Percentiles rank a stretch among this genome's conserved stretches.
These are phyloP conservation scores for Fraxinus xanthoxyloides DNA, from an alignment of 305 asterid species.

Conservation along the genomic window DNA sequence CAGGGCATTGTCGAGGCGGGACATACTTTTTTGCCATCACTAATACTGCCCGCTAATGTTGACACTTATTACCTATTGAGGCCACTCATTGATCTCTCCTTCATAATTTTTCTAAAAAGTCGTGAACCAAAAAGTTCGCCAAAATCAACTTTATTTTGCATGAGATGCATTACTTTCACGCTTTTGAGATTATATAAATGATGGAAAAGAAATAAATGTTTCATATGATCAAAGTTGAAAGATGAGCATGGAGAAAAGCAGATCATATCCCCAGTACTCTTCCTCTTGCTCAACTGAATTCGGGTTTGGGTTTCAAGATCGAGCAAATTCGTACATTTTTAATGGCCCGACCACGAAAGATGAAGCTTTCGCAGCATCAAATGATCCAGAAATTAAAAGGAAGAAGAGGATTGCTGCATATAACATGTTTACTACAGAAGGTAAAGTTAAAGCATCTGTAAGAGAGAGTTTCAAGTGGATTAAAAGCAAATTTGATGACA, in stretches of 20 bases:
- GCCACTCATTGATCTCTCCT: not conserved
- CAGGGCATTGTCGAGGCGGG: no score
- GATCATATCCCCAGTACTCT: slow-evolving; percentile 60
- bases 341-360: slow-evolving; percentile 55
- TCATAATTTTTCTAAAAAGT: not conserved
- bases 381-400: slow-evolving; percentile 71
- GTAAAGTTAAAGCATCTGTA: slow-evolving; percentile 69
- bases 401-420: slow-evolving; percentile 76
- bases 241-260: slow-evolving; percentile 66
- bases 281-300: slow-evolving; percentile 35
- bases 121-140: not conserved
- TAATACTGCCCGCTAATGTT: not conserved
- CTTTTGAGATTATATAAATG: slow-evolving; percentile 24
- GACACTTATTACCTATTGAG: not conserved
- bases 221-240: slow-evolving; percentile 1
- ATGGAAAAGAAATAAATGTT: slow-evolving; percentile 8
- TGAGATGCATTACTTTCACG: slow-evolving; percentile 33
- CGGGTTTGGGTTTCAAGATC: slow-evolving; percentile 27
- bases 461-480: slow-evolving; percentile 81
- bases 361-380: slow-evolving; percentile 34
- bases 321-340: slow-evolving; percentile 44
- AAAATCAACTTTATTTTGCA: slow-evolving; percentile 14
- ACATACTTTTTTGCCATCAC: no score
- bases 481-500: slow-evolving; percentile 58
- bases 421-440: slow-evolving; percentile 62